Conservation (phyloP, 331 rosid species). For the Stylosanthes scabra region DNA sequence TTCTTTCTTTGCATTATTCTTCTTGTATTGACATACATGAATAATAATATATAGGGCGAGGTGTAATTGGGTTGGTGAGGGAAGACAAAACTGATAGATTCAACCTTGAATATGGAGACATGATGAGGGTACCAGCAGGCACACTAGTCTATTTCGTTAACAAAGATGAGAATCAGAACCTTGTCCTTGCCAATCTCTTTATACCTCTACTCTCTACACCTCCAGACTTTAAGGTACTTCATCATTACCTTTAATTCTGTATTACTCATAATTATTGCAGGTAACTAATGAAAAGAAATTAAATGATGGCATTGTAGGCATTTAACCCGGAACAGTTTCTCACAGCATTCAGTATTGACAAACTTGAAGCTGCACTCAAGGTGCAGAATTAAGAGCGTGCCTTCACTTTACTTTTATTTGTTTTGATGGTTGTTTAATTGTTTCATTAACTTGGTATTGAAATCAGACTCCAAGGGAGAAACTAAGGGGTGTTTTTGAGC, state of each 20-base stretch:
- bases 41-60: constrained; percentile 49
- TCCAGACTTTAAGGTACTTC: constrained; percentile 53
- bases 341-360: constrained; percentile 65
- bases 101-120: constrained; percentile 62
- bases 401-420: background rate
- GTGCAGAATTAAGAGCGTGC: constrained; percentile 23
- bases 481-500: constrained; percentile 53
- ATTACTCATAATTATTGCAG: no score
- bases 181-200: constrained; percentile 49
- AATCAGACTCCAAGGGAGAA: constrained; percentile 42
- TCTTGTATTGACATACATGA: background rate
- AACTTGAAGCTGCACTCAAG: constrained; percentile 62
- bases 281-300: no score
- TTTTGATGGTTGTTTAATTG: background rate
- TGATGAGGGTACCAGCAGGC: constrained; percentile 61
- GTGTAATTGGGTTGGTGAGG: constrained; percentile 52
- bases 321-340: constrained; percentile 69
- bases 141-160: constrained; percentile 60
- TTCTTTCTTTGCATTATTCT: background rate
- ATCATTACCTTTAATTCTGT: background rate
- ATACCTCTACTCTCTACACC: constrained; percentile 49
- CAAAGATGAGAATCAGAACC: constrained; percentile 62
- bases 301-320: constrained; percentile 39
- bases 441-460: background rate
- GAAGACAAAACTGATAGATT: constrained; percentile 54